Base-by-base conservation (phyloP, 306 rosid species). In the Fragaria vesca region DNA sequence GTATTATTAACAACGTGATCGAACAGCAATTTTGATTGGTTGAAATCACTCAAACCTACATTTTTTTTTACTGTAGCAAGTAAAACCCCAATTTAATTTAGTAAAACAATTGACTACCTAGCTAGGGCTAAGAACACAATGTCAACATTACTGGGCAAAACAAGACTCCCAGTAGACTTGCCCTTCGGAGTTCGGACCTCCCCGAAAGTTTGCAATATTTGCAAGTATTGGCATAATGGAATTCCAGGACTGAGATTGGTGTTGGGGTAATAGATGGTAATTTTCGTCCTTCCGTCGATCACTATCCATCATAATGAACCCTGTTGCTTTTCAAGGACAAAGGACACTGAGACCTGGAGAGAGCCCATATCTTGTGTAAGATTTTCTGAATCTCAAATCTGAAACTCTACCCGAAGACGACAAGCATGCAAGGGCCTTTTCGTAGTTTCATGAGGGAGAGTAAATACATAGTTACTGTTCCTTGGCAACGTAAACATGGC, bases 211-310 rank as follows among this genome's bases (percentile, higher is more conserved):
- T 17, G 45, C 68, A 30, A 63, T 8, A 63, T 63, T 28, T 16
- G 68, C 47, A 66, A 66, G 70, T 17, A 66, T 34, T 28, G 57
- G 78, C 6, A 17, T 21, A 15, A 58, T 43, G 45, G 57, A 74
- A 74, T 24, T 50, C 61, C 9, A 28, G 12, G 30, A 26, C 51
- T 43, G 3, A 12, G 55, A 74, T 58, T 26, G 42, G 69, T 42
- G 57, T 74, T 74, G 46, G 78, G 11, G 69, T 43, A 43, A 43
- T 21, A 24, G 3, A 43, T 21, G 69, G 78, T 43, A 16, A 74
- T 17, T 74, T 55, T 13, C 21, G 12, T 17, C 51, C 34, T 66
- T 17, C 13, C 45, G 9, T 28, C 45, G 45, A 43, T 43, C 13
- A 42, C 6, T 20, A 58, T 73, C 40, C 48, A 34, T 65, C 4